Conservation (phyloP, 1,284 basidiomycete genomes). For the Ustilago esculenta region DNA sequence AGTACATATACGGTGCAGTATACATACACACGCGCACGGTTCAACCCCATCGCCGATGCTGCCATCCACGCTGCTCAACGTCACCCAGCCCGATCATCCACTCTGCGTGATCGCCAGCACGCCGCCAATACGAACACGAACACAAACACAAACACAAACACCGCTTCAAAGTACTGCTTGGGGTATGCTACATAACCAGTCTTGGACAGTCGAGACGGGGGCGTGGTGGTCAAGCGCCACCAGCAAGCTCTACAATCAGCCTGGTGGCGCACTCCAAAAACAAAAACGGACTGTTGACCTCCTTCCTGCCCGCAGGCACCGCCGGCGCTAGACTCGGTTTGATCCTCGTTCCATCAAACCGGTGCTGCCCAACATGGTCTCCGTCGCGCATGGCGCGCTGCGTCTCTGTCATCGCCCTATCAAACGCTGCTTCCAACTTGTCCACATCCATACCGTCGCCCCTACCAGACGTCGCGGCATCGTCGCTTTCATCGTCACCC, state of each 20-base stretch:
- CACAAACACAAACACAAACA: no score
- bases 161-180: no score
- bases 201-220: not conserved
- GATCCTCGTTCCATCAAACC: slow-evolving; percentile 33
- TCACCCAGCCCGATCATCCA: no score
- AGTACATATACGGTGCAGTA: no score
- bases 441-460: slow-evolving; percentile 2
- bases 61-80: no score
- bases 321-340: slow-evolving; percentile 50
- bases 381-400: slow-evolving; percentile 28
- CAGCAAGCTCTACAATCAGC: slow-evolving; percentile 68
- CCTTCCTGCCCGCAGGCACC: slow-evolving; percentile 74
- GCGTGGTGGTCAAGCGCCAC: slow-evolving; percentile 20
- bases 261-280: slow-evolving; percentile 93
- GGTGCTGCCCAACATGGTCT: slow-evolving; percentile 21
- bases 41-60: no score
- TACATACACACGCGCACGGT: no score
- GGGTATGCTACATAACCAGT: no score
- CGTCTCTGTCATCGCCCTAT: slow-evolving; percentile 33
- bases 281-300: slow-evolving; percentile 86
- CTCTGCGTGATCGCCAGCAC: no score
- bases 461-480: not conserved
- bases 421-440: slow-evolving; percentile 39
- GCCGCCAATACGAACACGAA: no score
- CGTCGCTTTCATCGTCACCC: not conserved